Base-by-base conservation (phyloP, 2,329 filamentous ascomycete genomes). In the Colletotrichum orchidophilum region DNA sequence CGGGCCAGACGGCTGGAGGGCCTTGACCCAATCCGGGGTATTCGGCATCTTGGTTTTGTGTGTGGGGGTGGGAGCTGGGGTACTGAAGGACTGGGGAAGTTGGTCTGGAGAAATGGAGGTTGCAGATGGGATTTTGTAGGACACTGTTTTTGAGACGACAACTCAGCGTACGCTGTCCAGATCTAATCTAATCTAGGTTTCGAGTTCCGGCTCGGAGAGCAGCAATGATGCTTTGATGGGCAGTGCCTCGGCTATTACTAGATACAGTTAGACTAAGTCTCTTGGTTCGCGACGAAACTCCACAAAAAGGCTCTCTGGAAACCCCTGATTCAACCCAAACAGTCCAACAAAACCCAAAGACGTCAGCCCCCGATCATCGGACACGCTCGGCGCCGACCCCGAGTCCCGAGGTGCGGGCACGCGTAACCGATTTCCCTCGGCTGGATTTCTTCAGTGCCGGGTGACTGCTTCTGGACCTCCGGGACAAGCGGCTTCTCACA, bases 1-100 rank as follows among this genome's bases (percentile, higher is more conserved):
- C 5, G 90, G 90, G 66, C 88, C 87, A 3, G 92, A 80, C 5
- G 80, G 81, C 73, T 75, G 78, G 29, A 83, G 79, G 29, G 61
- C 66, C 42, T 71, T 71, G 58, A 71, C 64, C 69, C 69, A 71
- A 76, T 80, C 79, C 63, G 70, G 70, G 15, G 70, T 70, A 31
- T 49, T 72, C 21, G 70, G 70, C 66, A 70, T 72, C n/a, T 29
- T 64, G 66, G 13, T 33, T 55, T 21, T 52, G 50, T 12, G 29
- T 67, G 59, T 33, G 42, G 42, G 55, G 55, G 21, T 52, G 12
- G 33, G 26, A 13, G 4, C 21, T 55, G 50, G 58, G 39, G 63
- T 35, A 57, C 50, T 13, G 52, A 24, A 31, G 24, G 11, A 26
- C 21, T 66, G 55, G 49, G 57, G 57, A 59, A 62, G 27, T 35